phyloP scores from a whole-genome alignment of 108 stramenopile species.

The Nannochloropsis salina region DNA sequence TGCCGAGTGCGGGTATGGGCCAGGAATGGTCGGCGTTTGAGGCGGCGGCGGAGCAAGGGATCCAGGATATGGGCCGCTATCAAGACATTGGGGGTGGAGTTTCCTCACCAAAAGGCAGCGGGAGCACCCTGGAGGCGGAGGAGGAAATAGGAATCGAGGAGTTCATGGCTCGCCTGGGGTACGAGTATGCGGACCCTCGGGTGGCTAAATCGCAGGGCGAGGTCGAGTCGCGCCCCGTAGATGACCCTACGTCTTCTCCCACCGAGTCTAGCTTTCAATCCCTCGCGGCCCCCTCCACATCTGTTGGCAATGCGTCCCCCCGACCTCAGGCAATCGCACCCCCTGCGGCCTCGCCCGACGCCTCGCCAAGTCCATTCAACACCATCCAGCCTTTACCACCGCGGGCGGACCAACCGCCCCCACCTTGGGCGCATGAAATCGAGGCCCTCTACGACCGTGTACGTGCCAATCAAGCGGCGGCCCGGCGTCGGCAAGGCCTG shows the following conservation, averaged over 20 bases:
- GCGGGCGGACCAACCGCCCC: neutral
- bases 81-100: neutral
- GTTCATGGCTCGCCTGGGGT: neutral
- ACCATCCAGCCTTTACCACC: no score
- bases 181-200: neutral
- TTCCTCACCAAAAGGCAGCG: neutral
- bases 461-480: neutral
- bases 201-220: neutral
- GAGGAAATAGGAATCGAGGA: neutral
- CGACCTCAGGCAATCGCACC: no score
- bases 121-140: neutral
- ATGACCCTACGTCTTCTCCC: no score
- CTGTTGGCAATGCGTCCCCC: no score
- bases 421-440: conserved; percentile 9
- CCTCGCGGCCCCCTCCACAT: no score
- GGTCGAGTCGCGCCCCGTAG: no score
- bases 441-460: neutral
- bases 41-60: neutral
- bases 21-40: neutral
- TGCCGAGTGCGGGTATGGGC: neutral
- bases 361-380: no score
- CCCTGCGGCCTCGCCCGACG: no score
- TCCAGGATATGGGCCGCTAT: neutral
- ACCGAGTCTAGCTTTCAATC: no score
- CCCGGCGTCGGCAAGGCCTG: neutral